Conservation (phyloP, 192 early-diverging fungal genomes). For the Coemansia sp. region DNA sequence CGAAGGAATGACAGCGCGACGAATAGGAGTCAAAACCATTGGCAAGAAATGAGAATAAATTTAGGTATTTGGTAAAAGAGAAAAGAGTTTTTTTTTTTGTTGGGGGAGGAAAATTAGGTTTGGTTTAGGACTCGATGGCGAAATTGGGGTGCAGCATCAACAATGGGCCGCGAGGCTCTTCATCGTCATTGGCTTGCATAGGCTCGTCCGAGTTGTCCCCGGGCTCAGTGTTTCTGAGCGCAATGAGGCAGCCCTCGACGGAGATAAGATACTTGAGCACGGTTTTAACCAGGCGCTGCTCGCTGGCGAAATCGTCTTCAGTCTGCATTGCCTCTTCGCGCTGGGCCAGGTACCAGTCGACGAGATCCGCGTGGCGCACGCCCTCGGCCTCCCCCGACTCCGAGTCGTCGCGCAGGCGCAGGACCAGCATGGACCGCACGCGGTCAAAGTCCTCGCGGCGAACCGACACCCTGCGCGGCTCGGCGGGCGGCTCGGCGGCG, state of each 20-base stretch:
- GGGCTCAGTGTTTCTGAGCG: constrained; percentile 22
- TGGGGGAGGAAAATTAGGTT: not conserved
- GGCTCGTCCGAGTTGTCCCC: not conserved
- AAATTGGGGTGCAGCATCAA: constrained; percentile 58
- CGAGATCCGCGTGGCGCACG: constrained; percentile 59
- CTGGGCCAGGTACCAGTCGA: constrained; percentile 75
- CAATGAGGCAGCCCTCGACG: constrained; percentile 61
- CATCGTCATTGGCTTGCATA: not conserved
- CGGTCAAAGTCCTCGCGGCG: constrained; percentile 62
- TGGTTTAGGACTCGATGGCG: constrained; percentile 36
- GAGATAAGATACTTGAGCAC: constrained; percentile 69
- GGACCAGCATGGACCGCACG: constrained; percentile 57
- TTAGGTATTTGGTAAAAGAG: not conserved
- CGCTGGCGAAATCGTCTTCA: constrained; percentile 63
- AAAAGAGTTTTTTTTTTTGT: constrained; percentile 3
- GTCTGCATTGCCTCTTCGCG: constrained; percentile 62
- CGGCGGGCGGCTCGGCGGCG: constrained; percentile 9
- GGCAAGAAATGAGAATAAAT: constrained; percentile 2
- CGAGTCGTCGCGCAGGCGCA: constrained; percentile 37
- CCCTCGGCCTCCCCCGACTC: constrained; percentile 28
- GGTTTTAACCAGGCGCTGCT: constrained; percentile 64
- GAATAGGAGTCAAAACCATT: constrained; percentile 43
- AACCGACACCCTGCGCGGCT: constrained; percentile 56
- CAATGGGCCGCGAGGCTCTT: constrained; percentile 25
- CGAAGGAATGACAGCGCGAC: constrained; percentile 35